These are phyloP conservation scores for Cryptosporidium andersoni DNA, from an alignment of 169 alveolate species.

Conservation along the genomic window DNA sequence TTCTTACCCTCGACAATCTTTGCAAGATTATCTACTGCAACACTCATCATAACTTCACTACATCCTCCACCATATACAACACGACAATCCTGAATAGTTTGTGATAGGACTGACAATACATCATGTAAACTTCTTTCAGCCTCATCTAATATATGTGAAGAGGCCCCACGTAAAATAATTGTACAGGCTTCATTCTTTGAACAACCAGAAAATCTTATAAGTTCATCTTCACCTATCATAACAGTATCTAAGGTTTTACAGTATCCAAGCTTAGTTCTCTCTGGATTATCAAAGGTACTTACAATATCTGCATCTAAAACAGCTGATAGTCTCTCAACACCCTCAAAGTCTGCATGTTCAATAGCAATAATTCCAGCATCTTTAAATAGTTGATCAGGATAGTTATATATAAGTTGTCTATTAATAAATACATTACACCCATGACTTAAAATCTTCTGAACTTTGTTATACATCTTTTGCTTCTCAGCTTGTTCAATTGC, in stretches of 20 bases:
- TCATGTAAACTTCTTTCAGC: conserved; percentile 99
- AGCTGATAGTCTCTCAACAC: conserved; percentile 99
- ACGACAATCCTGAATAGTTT: conserved; percentile 90
- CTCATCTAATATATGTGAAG: conserved; percentile 98
- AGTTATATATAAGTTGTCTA: conserved; percentile 98
- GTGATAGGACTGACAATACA: conserved; percentile 96
- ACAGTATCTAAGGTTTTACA: conserved; percentile 97
- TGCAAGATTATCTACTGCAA: conserved; percentile 94
- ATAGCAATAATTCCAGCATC: conserved; percentile 97
- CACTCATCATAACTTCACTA: conserved; percentile 97
- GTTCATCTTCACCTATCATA: conserved; percentile 98
- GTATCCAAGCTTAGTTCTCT: conserved; percentile 89
- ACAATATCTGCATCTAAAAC: conserved; percentile 97
- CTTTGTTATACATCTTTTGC: conserved; percentile 96
- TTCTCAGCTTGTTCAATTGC: conserved; percentile 98
- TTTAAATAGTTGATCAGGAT: conserved; percentile 96
- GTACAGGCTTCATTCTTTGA: conserved; percentile 94
- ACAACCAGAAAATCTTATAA: conserved; percentile 96
- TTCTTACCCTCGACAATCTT: conserved; percentile 92
- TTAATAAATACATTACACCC: conserved; percentile 98
- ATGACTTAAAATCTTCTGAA: conserved; percentile 93
- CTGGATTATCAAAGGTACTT: conserved; percentile 98
- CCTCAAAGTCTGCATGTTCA: conserved; percentile 99
- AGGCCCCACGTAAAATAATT: conserved; percentile 98
- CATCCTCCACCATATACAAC: conserved; percentile 99